phyloP scores from a whole-genome alignment of 495 filamentous ascomycete genomes.

The Penicillium silybi region DNA sequence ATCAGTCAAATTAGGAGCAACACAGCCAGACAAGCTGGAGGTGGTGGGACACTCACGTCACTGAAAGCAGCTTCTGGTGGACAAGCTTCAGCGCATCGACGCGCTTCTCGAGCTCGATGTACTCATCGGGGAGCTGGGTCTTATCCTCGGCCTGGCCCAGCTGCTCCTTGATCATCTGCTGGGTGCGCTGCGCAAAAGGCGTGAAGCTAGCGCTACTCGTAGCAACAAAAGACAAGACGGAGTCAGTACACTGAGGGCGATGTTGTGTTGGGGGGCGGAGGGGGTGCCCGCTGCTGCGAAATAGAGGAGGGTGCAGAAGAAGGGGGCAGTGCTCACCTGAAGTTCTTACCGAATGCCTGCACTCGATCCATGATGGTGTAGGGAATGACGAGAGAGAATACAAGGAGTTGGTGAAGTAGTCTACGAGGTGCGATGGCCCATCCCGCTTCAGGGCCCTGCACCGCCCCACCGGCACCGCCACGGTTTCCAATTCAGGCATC shows the following conservation, averaged over 20 bases:
- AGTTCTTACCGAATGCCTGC: constrained; percentile 71
- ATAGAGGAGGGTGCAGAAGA: constrained; percentile 4
- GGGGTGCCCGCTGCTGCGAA: background rate
- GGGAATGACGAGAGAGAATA: constrained; percentile 1
- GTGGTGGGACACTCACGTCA: constrained; percentile 66
- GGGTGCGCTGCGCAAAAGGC: constrained; percentile 87
- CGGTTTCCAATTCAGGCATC: constrained; percentile 13
- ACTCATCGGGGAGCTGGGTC: constrained; percentile 96
- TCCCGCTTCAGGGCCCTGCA: constrained; percentile 11
- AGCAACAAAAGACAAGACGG: constrained; percentile 19
- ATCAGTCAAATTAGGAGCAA: background rate
- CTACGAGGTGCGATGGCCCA: constrained; percentile 15
- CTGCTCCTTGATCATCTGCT: constrained; percentile 96
- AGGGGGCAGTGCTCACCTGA: constrained; percentile 48
- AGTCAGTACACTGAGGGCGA: constrained; percentile 23
- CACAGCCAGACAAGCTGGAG: background rate
- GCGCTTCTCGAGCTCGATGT: constrained; percentile 97
- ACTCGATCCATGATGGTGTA: constrained; percentile 59
- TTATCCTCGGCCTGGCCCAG: constrained; percentile 93
- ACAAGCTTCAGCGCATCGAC: constrained; percentile 97
- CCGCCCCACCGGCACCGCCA: constrained; percentile 32
- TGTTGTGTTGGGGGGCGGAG: constrained; percentile 8
- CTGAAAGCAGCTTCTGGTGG: constrained; percentile 92
- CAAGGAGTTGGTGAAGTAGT: constrained; percentile 7
- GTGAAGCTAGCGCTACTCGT: constrained; percentile 62